Evolutionary conservation across 306 rosid genomes (phyloP), one percentile per base, ranked within the genome.

Genomic region (Vigna nakashimae): DNA sequence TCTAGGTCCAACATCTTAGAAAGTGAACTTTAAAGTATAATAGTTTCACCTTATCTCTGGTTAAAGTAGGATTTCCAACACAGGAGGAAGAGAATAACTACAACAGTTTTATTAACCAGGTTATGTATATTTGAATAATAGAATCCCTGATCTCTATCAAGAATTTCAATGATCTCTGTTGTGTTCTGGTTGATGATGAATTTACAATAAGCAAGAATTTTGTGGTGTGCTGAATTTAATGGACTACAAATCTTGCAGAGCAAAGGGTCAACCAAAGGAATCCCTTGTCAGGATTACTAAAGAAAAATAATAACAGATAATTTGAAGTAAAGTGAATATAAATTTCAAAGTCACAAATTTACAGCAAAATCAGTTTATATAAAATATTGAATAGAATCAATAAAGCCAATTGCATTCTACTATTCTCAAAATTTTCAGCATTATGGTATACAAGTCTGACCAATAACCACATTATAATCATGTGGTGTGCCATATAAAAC

Each of bases 251-350:
- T 40, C n/a, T 24, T 52, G 80, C 65, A 76, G 34, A 51, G 26
- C 71, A 57, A 30, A 79, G 74, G 32, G 59, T 12, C 73, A 49
- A 56, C 68, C 52, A 79, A 65, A 58, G 36, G 43, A 71, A 56
- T 24, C 69, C 13, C 69, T 34, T 58, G 36, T 51, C 51, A 51
- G 26, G 67, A 26, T 0, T 26, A 52, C 18, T 20, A 64, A 52
- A 55, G 30, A 18, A 43, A 32, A 32, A n/a, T 14, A 16, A 40
- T 13, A 55, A 43, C 2, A 57, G 71, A 62, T 16, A 15, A 68
- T 7, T 14, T 16, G n/a, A 32, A 40, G 40, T 64, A 51, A 34
- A n/a, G 45, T 28, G 67, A 65, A 48, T 49, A 66, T 53, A 65
- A 34, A 65, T 16, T 66, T 50, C 45, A 10, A 65, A 43, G 32